Conservation (phyloP, 164 flowering plant genomes). For the Stephania cephalantha region DNA sequence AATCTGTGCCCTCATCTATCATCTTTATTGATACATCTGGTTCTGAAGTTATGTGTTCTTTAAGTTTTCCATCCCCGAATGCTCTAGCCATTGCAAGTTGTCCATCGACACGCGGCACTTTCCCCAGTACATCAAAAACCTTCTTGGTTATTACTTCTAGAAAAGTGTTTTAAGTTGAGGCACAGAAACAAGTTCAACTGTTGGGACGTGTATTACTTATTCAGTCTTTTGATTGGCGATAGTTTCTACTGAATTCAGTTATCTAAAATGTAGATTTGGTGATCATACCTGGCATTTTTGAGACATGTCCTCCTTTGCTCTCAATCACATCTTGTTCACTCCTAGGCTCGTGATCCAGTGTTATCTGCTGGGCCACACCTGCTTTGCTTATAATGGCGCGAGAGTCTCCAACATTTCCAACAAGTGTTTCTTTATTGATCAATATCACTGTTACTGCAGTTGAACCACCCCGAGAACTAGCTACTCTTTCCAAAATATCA, state of each 20-base stretch:
- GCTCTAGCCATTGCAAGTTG: constrained; percentile 11
- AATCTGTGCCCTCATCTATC: neutral
- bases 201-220: neutral
- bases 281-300: constrained; percentile 6
- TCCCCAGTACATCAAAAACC: neutral
- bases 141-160: neutral
- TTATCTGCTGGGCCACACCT: constrained; percentile 7
- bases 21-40: neutral
- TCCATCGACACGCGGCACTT: constrained; percentile 9
- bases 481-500: neutral
- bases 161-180: neutral
- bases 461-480: neutral
- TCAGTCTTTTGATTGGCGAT: neutral
- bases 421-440: neutral
- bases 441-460: neutral
- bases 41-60: constrained; percentile 9
- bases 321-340: neutral
- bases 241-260: neutral
- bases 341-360: constrained; percentile 6
- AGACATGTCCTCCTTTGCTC: constrained; percentile 10
- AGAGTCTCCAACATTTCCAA: neutral
- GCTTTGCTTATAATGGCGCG: neutral
- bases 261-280: neutral
- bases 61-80: constrained; percentile 8
- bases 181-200: neutral